Evolutionary conservation across 441 rosid species (phyloP), one percentile per base, ranked within the genome.

Genomic region (Metrosideros polymorpha): DNA sequence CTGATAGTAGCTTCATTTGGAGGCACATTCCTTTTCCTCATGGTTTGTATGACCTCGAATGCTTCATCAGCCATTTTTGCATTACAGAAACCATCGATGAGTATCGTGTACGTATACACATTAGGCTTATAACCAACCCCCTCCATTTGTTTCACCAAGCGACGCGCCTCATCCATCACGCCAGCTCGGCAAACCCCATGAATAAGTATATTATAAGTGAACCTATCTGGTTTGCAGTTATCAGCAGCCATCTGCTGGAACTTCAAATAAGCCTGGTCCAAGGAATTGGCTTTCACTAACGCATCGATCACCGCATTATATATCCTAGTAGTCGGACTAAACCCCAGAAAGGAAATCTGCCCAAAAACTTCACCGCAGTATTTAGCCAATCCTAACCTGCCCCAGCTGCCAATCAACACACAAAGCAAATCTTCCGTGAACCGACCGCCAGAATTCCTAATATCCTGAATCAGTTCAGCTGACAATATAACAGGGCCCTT

Each of bases 101-200:
- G 92, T 83, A 95, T 95, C 7, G 99, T 93, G 87, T 89, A 97
- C 0, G 98, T 96, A 84, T 89, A 97, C 84, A 97, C 98, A 88
- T 97, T 97, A 15, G 95, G 94, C 25, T 51, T 85, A 86, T 87
- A 91, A 84, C 99, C 97, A 77, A 88, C 83, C 9, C 89, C 90
- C 86, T 96, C 98, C 98, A 97, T 95, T 91, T 96, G 99, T 85
- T 93, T 97, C 51, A 94, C 92, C 89, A 97, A 89, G 35, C 98
- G 93, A 86, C 94, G 88, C 5, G 95, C 99, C 90, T 97, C 99
- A 75, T 96, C 98, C 87, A 96, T 88, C 77, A 97, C 93, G 56
- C 98, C 98, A 7, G 88, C 90, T 91, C 86, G 92, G 88, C 98
- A 96, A 86, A 96, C 98, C 82, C 99, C 99, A 90, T 97, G 95